phyloP scores from a whole-genome alignment of 495 filamentous ascomycete genomes.

The Talaromyces adpressus region DNA sequence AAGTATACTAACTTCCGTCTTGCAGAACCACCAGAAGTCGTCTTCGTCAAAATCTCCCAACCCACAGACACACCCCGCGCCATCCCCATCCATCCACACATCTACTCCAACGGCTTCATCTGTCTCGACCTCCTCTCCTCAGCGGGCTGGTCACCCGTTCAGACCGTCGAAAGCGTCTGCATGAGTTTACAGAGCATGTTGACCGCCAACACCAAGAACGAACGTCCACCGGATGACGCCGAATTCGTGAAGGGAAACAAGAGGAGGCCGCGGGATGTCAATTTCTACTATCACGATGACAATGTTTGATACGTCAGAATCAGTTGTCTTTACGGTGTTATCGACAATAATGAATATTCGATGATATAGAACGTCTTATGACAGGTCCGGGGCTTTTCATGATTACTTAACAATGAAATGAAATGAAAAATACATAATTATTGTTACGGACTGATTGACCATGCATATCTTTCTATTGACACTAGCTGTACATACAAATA shows the following conservation, averaged over 20 bases:
- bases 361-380: neutral
- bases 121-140: constrained; percentile 87
- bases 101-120: constrained; percentile 97
- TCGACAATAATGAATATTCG: neutral
- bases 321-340: neutral
- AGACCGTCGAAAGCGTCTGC: constrained; percentile 94
- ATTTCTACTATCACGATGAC: constrained; percentile 84
- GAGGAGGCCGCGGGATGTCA: constrained; percentile 72
- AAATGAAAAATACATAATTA: neutral
- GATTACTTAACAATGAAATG: neutral
- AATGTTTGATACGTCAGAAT: constrained; percentile 48
- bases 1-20: neutral
- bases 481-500: constrained; percentile 24
- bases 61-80: constrained; percentile 46
- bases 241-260: constrained; percentile 77
- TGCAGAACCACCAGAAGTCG: constrained; percentile 88
- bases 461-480: constrained; percentile 7
- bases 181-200: constrained; percentile 99
- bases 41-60: constrained; percentile 56
- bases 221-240: constrained; percentile 76
- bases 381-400: neutral
- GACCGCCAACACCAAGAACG: constrained; percentile 86
- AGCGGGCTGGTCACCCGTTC: constrained; percentile 90
- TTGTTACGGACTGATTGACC: neutral
- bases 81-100: constrained; percentile 94